Conservation (phyloP, 495 filamentous ascomycete species). For the Echria macrotheca region DNA sequence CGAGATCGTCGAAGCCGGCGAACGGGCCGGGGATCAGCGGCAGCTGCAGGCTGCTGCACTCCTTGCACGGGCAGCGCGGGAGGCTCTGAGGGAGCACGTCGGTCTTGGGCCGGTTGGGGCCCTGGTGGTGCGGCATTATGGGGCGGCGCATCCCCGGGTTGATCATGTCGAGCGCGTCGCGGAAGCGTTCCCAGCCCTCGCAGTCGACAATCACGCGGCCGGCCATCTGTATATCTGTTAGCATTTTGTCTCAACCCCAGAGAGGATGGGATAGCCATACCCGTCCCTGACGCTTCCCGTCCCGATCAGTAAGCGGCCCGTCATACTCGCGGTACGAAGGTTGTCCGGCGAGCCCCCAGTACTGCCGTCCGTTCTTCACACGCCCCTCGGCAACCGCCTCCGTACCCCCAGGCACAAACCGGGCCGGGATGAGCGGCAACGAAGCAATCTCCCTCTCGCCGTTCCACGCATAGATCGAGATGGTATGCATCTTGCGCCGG, state of each 20-base stretch:
- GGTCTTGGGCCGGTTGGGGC: neutral
- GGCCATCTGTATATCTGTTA: constrained; percentile 17
- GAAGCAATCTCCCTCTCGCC: constrained; percentile 31
- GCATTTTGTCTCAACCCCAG: too few species aligned
- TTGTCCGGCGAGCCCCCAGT: constrained; percentile 34
- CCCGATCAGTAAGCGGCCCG: constrained; percentile 20
- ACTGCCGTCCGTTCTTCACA: constrained; percentile 27
- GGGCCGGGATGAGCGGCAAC: constrained; percentile 31
- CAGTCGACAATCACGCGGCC: constrained; percentile 37
- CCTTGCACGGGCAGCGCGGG: constrained; percentile 28
- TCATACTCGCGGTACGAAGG: constrained; percentile 35
- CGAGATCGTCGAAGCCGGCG: constrained; percentile 30
- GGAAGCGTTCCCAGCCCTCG: constrained; percentile 27
- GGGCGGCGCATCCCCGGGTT: neutral
- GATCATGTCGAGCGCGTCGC: neutral
- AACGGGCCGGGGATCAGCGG: constrained; percentile 21
- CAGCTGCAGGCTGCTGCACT: constrained; percentile 15
- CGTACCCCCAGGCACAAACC: constrained; percentile 23
- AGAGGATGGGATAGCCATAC: too few species aligned
- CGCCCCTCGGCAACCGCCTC: constrained; percentile 23
- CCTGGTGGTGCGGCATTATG: neutral
- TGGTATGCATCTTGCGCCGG: constrained; percentile 25
- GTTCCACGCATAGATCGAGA: constrained; percentile 23
- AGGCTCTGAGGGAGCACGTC: constrained; percentile 31
- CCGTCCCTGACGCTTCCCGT: constrained; percentile 4